Evolutionary conservation across 805 yeast species (phyloP).

Genomic region (Kazachstania martiniae): DNA sequence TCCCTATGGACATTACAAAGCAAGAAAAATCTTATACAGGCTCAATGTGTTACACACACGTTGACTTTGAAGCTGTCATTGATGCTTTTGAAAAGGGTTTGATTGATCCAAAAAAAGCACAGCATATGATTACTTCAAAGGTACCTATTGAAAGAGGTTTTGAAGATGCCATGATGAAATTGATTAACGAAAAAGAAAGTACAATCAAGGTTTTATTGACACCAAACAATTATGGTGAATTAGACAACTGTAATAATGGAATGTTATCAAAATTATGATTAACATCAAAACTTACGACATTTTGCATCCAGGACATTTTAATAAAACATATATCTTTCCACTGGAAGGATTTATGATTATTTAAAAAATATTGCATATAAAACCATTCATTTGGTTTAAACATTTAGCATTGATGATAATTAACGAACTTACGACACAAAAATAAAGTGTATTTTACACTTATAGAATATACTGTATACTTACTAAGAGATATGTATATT

Average conservation of each 20-base stretch:
- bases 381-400: too few relatives aligned
- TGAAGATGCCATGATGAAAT: slow-evolving; percentile 40
- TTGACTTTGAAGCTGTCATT: slow-evolving; percentile 50
- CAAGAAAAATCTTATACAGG: slow-evolving; percentile 49
- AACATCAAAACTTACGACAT: too few relatives aligned
- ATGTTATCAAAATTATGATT: too few relatives aligned
- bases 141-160: slow-evolving; percentile 40
- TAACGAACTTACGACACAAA: too few relatives aligned
- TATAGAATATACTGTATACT: too few relatives aligned
- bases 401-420: too few relatives aligned
- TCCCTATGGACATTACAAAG: slow-evolving; percentile 46
- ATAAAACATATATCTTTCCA: too few relatives aligned
- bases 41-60: slow-evolving; percentile 49
- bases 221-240: slow-evolving; percentile 34
- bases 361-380: too few relatives aligned
- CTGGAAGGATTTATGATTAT: too few relatives aligned
- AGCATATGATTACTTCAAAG: slow-evolving; percentile 42
- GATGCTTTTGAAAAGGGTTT: slow-evolving; percentile 38
- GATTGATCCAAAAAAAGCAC: slow-evolving; percentile 35
- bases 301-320: too few relatives aligned
- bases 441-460: too few relatives aligned
- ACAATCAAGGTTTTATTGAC: slow-evolving; percentile 46
- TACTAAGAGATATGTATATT: too few relatives aligned
- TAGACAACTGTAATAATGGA: slow-evolving; percentile 14
- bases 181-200: slow-evolving; percentile 41